Evolutionary conservation across 352 stramenopile species (phyloP).

Genomic region (Chrysophaeum taylorii): DNA sequence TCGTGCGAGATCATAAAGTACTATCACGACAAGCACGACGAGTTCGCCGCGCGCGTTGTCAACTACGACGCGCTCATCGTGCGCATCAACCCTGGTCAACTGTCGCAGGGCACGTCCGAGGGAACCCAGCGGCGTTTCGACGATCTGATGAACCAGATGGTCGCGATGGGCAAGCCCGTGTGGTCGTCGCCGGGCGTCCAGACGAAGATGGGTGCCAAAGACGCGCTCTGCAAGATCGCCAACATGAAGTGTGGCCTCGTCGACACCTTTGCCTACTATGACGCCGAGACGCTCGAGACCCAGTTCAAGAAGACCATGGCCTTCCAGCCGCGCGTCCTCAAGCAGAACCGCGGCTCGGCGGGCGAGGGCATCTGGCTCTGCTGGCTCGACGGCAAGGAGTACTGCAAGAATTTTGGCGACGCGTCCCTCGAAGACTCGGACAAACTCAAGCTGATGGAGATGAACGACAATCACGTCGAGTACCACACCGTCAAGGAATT

Average conservation of each 20-base stretch:
- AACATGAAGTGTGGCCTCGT: constrained; percentile 6
- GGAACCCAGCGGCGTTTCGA: constrained; percentile 7
- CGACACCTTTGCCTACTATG: constrained; percentile 7
- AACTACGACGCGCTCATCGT: no score
- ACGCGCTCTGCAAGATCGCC: constrained; percentile 11
- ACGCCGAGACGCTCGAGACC: constrained; percentile 1
- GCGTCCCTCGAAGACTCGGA: constrained; percentile 6
- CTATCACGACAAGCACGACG: no score
- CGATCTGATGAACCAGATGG: constrained; percentile 3
- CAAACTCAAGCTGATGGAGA: constrained; percentile 11
- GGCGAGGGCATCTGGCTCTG: constrained; percentile 15
- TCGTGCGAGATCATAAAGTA: no score
- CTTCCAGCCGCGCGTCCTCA: constrained; percentile 10
- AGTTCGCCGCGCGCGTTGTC: no score
- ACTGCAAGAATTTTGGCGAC: no score
- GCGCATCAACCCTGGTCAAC: no score
- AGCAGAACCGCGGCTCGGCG: constrained; percentile 12
- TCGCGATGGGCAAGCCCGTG: not conserved
- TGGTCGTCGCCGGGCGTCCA: not conserved
- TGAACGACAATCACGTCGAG: constrained; percentile 14
- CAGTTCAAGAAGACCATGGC: constrained; percentile 9
- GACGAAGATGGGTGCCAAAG: constrained; percentile 4
- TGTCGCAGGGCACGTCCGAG: no score
- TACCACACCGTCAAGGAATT: constrained; percentile 15
- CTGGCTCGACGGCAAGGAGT: constrained; percentile 4